Base-by-base conservation (phyloP, 805 yeast species). In the Kodamaea kaohsiungensis region DNA sequence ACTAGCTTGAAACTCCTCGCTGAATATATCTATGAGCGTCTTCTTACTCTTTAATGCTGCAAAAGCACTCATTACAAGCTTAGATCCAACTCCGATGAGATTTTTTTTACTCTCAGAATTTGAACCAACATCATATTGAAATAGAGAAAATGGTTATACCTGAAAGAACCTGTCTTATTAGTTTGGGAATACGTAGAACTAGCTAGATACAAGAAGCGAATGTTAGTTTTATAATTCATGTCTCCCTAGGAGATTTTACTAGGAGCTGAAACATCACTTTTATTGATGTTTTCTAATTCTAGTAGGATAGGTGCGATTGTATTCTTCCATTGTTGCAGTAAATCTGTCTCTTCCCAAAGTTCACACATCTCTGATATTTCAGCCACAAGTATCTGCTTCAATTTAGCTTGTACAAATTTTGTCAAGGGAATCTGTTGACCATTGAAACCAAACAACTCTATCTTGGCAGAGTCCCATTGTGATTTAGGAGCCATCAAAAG, bases 41-140 rank as follows among this genome's bases (percentile, higher is more conserved):
- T 39, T 46, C 15, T 46, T 51, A 3, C 43, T 43, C 33, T 51
- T 51, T 7, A 51, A 27, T 3, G 54, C 54, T 35, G 54, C 54
- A 38, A 51, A 51, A 16, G 54, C 54, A 46, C 54, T 51, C 54
- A 51, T 51, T 10, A 15, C 30, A 15, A 9, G 17, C 27, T 12
- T 6, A 10, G 15, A 25, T 43, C 37, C 6, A 18, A 13, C 27
- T 12, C 51, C 40, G 39, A 38, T 48, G 45, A 48, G 18, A 22
- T 48, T 48, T 48, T 48, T 48, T 38, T 25, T 43, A 18, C 46
- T 5, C 18, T 43, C 30, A 19, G 25, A 43, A 17, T 8, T 2
- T 16, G 35, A 9, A 22, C 22, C 25, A 16, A 12, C 15, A 43
- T n/a, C 16, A 13, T 10, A 22, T 3, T n/a, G 22, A 7, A 42